Percentiles rank a stretch among this genome's conserved stretches.
Conservation (phyloP, 345 rosid genomes). For the Xanthoceras sorbifolium region DNA sequence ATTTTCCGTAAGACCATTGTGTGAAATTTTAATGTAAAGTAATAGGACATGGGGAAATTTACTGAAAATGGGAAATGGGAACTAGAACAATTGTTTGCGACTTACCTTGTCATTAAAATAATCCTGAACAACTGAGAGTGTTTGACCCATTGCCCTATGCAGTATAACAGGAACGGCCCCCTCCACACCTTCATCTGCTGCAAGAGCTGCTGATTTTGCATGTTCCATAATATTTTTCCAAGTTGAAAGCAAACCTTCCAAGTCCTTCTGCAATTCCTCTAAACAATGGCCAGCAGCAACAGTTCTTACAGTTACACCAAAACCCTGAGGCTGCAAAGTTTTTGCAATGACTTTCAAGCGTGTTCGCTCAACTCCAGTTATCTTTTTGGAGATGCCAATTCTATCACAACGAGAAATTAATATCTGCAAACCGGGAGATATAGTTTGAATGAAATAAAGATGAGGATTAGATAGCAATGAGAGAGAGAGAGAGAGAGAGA, state of each 20-base stretch:
- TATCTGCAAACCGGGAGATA: conserved; percentile 49
- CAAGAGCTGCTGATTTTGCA: conserved; percentile 93
- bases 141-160: conserved; percentile 97
- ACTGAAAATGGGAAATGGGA: conserved; percentile 10
- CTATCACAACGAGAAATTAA: conserved; percentile 59
- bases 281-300: conserved; percentile 89
- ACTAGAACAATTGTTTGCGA: background rate
- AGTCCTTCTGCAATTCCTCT: conserved; percentile 89
- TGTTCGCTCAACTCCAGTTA: conserved; percentile 78
- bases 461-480: background rate
- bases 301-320: conserved; percentile 89
- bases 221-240: conserved; percentile 88
- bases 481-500: background rate
- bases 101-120: conserved; percentile 80
- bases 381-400: conserved; percentile 83
- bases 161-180: conserved; percentile 86
- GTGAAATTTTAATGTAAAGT: conserved; percentile 9
- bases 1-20: background rate
- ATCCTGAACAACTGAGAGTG: conserved; percentile 95
- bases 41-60: background rate
- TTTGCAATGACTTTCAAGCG: conserved; percentile 89
- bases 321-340: conserved; percentile 86
- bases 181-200: conserved; percentile 94
- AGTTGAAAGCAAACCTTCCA: conserved; percentile 78
- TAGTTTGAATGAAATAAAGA: conserved; percentile 23